Conservation (phyloP, 2,329 filamentous ascomycete genomes). For the Colletotrichum chlorophyti region DNA sequence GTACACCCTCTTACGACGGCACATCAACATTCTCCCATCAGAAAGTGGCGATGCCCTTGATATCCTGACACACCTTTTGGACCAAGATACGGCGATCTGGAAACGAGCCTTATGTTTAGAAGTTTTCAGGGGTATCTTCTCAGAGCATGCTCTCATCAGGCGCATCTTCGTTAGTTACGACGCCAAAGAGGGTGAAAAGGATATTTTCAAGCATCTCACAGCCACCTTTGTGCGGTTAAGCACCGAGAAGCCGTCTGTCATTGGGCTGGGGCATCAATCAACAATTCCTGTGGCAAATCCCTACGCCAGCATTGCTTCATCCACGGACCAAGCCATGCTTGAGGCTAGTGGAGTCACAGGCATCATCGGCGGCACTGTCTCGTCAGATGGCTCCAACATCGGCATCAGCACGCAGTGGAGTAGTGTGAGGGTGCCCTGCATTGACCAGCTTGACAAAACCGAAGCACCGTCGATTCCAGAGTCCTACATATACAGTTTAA, state of each 20-base stretch:
- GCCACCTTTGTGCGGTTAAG: constrained; percentile 91
- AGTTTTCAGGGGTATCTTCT: constrained; percentile 84
- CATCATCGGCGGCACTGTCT: constrained; percentile 78
- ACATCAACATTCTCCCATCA: constrained; percentile 74
- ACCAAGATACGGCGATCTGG: constrained; percentile 85
- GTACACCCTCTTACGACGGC: constrained; percentile 79
- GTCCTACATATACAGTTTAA: constrained; percentile 91
- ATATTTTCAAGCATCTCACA: constrained; percentile 81
- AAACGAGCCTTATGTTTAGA: constrained; percentile 92
- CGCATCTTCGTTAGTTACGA: constrained; percentile 86
- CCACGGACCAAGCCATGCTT: constrained; percentile 83
- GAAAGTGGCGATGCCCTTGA: constrained; percentile 87
- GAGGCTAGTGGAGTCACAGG: constrained; percentile 89
- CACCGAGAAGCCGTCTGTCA: constrained; percentile 86
- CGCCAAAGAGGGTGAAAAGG: constrained; percentile 71
- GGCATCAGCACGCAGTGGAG: constrained; percentile 95
- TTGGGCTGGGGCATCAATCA: constrained; percentile 88
- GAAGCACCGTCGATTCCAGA: constrained; percentile 85
- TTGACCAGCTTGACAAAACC: constrained; percentile 92
- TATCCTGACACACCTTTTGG: constrained; percentile 83
- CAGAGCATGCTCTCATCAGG: constrained; percentile 78
- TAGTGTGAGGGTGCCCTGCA: constrained; percentile 81
- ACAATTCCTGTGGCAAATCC: constrained; percentile 74
- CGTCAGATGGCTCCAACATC: constrained; percentile 69
- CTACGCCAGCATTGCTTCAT: constrained; percentile 60